phyloP scores from a whole-genome alignment of 2,329 filamentous ascomycete genomes.

The Zymoseptoria tritici region DNA sequence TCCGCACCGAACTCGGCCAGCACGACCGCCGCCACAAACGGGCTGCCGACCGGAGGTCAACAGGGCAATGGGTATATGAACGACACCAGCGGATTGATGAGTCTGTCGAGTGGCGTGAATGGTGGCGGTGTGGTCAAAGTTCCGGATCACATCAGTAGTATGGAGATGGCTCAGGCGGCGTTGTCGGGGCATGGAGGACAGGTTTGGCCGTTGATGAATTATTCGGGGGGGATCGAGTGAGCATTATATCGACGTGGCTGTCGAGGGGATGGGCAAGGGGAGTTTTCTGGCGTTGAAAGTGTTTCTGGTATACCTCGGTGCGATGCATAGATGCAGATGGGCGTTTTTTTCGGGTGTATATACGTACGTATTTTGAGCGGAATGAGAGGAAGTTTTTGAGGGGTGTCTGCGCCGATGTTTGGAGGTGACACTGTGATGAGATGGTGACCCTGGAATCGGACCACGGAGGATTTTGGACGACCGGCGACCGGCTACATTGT shows the following conservation, averaged over 20 bases:
- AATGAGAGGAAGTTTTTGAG: too few relatives aligned
- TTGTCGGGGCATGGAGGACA: constrained; percentile 10
- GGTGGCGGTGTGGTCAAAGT: constrained; percentile 4
- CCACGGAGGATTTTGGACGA: too few relatives aligned
- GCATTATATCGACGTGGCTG: too few relatives aligned
- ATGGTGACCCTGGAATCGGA: too few relatives aligned
- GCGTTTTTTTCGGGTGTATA: too few relatives aligned
- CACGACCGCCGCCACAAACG: not conserved
- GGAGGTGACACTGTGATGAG: too few relatives aligned
- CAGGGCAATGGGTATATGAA: constrained; percentile 12
- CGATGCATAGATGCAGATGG: too few relatives aligned
- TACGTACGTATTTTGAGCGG: too few relatives aligned
- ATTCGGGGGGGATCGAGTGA: not conserved
- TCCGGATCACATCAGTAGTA: constrained; percentile 13
- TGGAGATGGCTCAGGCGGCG: constrained; percentile 14
- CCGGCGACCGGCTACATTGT: too few relatives aligned
- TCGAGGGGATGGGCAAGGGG: too few relatives aligned
- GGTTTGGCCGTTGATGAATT: constrained; percentile 23
- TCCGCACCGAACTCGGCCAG: not conserved
- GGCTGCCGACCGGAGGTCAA: not conserved
- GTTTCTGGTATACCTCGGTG: too few relatives aligned
- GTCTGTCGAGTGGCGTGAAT: constrained; percentile 8
- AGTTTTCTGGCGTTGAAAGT: not conserved
- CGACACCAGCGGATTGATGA: constrained; percentile 10
- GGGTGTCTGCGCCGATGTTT: too few relatives aligned